A percentile compares a stretch with the other conserved stretches of the same genome.
phyloP scores from a whole-genome alignment of 2,329 filamentous ascomycete species.

The Fusarium mundagurra region DNA sequence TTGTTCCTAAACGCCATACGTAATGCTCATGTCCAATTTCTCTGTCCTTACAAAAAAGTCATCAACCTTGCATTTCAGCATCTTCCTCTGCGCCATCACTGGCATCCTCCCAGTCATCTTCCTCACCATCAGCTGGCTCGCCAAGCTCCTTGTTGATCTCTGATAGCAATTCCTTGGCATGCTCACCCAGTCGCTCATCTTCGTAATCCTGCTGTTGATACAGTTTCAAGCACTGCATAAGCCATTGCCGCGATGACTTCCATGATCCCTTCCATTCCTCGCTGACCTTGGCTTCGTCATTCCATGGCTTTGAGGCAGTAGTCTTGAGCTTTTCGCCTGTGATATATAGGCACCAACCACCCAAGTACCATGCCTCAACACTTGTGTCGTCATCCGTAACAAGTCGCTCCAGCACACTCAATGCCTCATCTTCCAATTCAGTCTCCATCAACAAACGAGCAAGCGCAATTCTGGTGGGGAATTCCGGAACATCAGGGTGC shows the following conservation, averaged over 20 bases:
- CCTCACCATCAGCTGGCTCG: constrained; percentile 64
- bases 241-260: constrained; percentile 82
- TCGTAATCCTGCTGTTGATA: constrained; percentile 85
- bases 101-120: constrained; percentile 65
- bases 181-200: constrained; percentile 79
- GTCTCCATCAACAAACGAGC: constrained; percentile 90
- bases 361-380: constrained; percentile 96
- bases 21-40: constrained; percentile 35
- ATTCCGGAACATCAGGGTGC: constrained; percentile 81
- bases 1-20: constrained; percentile 40
- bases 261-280: constrained; percentile 70
- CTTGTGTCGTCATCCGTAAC: constrained; percentile 91
- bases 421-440: constrained; percentile 83
- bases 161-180: constrained; percentile 76
- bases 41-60: constrained; percentile 30
- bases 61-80: constrained; percentile 63
- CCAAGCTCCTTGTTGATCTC: constrained; percentile 73
- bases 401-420: constrained; percentile 84
- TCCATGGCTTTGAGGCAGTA: constrained; percentile 48
- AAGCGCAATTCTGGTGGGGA: constrained; percentile 84
- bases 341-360: constrained; percentile 91
- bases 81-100: constrained; percentile 63
- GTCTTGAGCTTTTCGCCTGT: constrained; percentile 72
- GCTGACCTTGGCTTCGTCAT: constrained; percentile 45
- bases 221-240: constrained; percentile 82